These are phyloP conservation scores for Adansonia digitata DNA, from an alignment of 345 rosid species.

Conservation along the genomic window DNA sequence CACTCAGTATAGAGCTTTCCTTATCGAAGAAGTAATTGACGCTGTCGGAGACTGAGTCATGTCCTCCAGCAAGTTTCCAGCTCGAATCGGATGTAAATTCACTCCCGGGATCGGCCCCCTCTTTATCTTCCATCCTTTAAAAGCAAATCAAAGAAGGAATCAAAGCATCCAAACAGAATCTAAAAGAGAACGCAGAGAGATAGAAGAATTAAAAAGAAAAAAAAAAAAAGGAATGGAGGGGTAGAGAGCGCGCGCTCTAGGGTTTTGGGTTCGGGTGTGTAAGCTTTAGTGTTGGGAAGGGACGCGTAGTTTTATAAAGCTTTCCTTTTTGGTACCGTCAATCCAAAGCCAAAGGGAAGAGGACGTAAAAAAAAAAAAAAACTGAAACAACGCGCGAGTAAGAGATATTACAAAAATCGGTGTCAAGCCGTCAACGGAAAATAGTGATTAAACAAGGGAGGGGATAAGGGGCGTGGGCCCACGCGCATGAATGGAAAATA, in stretches of 20 bases:
- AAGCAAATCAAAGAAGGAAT: not conserved
- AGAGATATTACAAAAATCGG: too few relatives aligned
- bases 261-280: constrained; percentile 29
- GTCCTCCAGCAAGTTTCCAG: constrained; percentile 28
- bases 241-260: constrained; percentile 28
- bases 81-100: constrained; percentile 27
- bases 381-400: not conserved
- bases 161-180: constrained; percentile 7
- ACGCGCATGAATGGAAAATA: constrained; percentile 29
- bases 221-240: constrained; percentile 5
- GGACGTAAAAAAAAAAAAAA: constrained; percentile 2
- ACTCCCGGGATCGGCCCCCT: constrained; percentile 38
- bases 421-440: constrained; percentile 32
- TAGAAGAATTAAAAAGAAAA: not conserved
- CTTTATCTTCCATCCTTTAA: constrained; percentile 27
- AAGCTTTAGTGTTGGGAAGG: constrained; percentile 22
- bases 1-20: constrained; percentile 48
- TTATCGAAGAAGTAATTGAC: constrained; percentile 45
- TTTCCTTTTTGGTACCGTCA: constrained; percentile 13
- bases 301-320: constrained; percentile 23
- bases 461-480: constrained; percentile 15
- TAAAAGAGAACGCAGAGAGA: not conserved
- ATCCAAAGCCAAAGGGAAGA: not conserved
- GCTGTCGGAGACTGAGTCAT: constrained; percentile 32
- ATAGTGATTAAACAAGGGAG: not conserved